Conservation (phyloP, 805 yeast species). For the Saccharomycopsis microspora region DNA sequence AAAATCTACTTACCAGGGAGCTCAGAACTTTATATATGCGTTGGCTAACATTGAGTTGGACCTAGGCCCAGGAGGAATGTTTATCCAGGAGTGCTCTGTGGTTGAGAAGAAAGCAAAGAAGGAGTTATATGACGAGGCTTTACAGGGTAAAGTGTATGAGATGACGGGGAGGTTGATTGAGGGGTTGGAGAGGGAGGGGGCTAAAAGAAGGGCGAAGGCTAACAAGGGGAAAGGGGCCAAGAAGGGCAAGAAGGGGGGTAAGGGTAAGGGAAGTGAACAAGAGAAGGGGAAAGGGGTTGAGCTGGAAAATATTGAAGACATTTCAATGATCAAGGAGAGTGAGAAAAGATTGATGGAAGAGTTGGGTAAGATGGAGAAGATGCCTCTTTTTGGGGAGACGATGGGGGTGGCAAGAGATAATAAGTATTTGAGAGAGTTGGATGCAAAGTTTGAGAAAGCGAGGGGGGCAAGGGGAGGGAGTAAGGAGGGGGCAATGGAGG, state of each 20-base stretch:
- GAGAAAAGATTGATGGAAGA: neutral
- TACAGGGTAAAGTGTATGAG: conserved; percentile 51
- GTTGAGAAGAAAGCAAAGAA: conserved; percentile 35
- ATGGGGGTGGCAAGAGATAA: conserved; percentile 4
- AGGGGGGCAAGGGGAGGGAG: neutral
- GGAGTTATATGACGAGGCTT: conserved; percentile 51
- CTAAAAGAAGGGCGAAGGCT: neutral
- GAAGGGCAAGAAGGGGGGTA: neutral
- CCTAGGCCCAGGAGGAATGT: conserved; percentile 50
- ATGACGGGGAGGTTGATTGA: conserved; percentile 48
- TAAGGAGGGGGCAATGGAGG: too few relatives aligned
- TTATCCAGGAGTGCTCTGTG: conserved; percentile 64
- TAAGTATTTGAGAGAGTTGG: conserved; percentile 13
- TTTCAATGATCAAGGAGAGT: neutral
- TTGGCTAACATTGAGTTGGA: conserved; percentile 61
- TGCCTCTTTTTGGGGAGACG: conserved; percentile 12
- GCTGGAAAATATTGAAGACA: neutral
- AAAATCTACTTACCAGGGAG: conserved; percentile 68
- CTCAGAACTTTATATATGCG: conserved; percentile 64
- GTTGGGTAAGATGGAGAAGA: conserved; percentile 2
- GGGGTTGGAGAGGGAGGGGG: conserved; percentile 22
- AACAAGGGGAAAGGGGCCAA: neutral
- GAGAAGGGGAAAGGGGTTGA: neutral
- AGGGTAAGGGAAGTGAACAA: neutral
- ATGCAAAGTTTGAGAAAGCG: conserved; percentile 11